Evolutionary conservation across 352 stramenopile genomes (phyloP), one percentile per base, ranked within the genome.

Genomic region (Phytophthora niederhauseri): DNA sequence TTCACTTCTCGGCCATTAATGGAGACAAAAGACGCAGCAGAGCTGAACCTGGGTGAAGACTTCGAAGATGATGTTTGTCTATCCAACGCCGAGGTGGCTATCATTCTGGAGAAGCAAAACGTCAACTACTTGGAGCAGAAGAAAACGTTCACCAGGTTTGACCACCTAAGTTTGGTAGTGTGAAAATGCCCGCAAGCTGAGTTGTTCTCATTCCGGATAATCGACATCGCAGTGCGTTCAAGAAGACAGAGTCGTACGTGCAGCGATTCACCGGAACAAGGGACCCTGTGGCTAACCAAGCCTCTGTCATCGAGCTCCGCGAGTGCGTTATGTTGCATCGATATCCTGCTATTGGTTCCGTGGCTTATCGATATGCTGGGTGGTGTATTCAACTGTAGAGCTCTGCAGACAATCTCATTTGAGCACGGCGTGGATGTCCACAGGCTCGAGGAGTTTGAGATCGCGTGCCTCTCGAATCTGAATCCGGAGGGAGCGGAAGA

Each of bases 211-310:
- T 41, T 41, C 34, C 9, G 34, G 9, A 15, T 41, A 15, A 15
- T 38, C 9, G 8, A 38, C 17, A 15, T 36, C 64, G 8, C 22
- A 93, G 84, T 49, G 85, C 93, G 30, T 96, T 96, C 69, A 77
- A 94, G 66, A 94, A 96, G 77, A 96, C 87, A n/a, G 90, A 94
- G 62, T 89, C 83, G 48, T 95, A 95, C 59, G 89, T 95, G 51
- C 82, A 91, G 73, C 84, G 89, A 30, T 96, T 96, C 68, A 95
- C 86, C 46, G 87, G 87, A 63, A 95, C 87, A 19, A 94, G 92
- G 64, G 83, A 96, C 54, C 89, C 87, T 0, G 80, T 96, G n/a
- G 75, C 81, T 11, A 96, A 96, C 76, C 89, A 96, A 68, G 85
- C 83, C 50, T 90, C 82, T 14, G 86, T 96, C 19, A 91, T 89